phyloP scores from a whole-genome alignment of 73 alveolate species.

The Tetrahymena elliotti region DNA sequence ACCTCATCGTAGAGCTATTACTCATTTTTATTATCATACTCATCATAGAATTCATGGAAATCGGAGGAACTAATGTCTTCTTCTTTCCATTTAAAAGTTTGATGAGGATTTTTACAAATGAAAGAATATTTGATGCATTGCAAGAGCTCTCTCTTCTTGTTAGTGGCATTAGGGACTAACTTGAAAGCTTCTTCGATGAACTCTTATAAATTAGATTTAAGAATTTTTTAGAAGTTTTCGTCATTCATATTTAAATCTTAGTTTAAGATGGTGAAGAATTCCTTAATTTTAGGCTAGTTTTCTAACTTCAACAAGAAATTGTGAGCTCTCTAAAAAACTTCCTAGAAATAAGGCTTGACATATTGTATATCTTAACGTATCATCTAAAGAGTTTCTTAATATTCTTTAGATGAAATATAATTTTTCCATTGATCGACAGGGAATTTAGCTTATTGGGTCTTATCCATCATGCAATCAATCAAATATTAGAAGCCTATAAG shows the following conservation, averaged over 20 bases:
- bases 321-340: not conserved
- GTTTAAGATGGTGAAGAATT: not conserved
- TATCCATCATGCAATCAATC: slow-evolving; percentile 18
- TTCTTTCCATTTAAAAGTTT: not conserved
- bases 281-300: not conserved
- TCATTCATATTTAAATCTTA: not conserved
- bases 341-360: not conserved
- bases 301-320: not conserved
- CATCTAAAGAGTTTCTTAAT: not conserved
- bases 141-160: not conserved
- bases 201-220: not conserved
- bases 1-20: not conserved
- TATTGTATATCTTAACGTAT: not conserved
- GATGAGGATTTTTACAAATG: not conserved
- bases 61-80: not conserved
- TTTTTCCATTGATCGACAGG: not conserved
- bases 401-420: not conserved
- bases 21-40: not conserved
- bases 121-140: not conserved
- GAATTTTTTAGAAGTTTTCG: not conserved
- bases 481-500: slow-evolving; percentile 18
- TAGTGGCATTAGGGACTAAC: not conserved
- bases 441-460: not conserved
- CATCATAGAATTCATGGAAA: not conserved
- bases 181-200: not conserved